phyloP scores from a whole-genome alignment of 495 filamentous ascomycete species.

The Hypoxylon fragiforme region DNA sequence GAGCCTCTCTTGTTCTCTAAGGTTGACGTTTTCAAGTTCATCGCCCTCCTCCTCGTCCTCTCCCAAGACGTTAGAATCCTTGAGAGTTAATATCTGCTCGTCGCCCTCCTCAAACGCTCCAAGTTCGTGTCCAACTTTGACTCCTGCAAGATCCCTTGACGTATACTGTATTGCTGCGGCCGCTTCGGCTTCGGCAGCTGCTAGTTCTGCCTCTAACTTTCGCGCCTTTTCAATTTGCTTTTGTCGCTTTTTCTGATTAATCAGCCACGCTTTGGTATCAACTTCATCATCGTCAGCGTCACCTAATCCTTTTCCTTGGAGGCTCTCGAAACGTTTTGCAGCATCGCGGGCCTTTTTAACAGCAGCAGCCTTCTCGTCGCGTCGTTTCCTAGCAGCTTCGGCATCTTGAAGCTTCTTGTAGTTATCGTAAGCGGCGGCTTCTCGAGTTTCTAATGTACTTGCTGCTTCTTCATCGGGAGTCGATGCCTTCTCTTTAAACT shows the following conservation, averaged over 20 bases:
- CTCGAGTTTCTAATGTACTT: conserved; percentile 78
- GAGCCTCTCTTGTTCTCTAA: conserved; percentile 77
- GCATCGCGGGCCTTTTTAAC: conserved; percentile 88
- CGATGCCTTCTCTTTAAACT: conserved; percentile 37
- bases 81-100: conserved; percentile 86
- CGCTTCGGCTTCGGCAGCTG: conserved; percentile 48
- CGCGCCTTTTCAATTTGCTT: conserved; percentile 82
- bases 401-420: conserved; percentile 57
- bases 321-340: conserved; percentile 69
- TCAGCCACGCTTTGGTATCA: conserved; percentile 83
- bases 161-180: conserved; percentile 66
- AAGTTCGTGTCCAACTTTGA: conserved; percentile 87
- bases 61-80: conserved; percentile 77
- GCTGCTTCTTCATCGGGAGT: conserved; percentile 57
- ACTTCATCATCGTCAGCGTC: conserved; percentile 70
- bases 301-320: conserved; percentile 81
- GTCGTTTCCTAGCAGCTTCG: conserved; percentile 68
- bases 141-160: conserved; percentile 78
- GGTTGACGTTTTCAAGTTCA: conserved; percentile 81
- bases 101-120: conserved; percentile 75
- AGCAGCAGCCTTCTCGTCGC: conserved; percentile 73
- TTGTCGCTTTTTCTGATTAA: conserved; percentile 83
- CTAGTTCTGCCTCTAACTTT: conserved; percentile 75
- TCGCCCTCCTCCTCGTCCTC: conserved; percentile 90
- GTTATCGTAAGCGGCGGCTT: conserved; percentile 73